A percentile compares a stretch with the other conserved stretches of the same genome.
Conservation (phyloP, 805 yeast genomes). For the Myxozyma lipomycoides region DNA sequence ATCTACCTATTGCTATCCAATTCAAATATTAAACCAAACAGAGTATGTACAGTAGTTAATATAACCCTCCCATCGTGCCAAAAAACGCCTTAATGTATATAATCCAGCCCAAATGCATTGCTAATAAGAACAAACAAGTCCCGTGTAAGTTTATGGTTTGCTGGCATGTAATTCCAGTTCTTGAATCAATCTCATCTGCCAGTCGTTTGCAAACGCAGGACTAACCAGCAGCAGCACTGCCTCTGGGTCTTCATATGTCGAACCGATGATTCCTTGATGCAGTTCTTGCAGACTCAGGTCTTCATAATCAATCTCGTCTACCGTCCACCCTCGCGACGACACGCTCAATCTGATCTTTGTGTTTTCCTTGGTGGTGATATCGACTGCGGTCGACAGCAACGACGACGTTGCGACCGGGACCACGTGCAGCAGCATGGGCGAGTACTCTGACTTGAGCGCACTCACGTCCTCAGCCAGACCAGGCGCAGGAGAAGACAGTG, state of each 20-base stretch:
- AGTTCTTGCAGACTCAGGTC: background rate
- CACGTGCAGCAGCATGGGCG: conserved; percentile 6
- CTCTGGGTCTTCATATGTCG: conserved; percentile 17
- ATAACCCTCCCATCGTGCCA: no score
- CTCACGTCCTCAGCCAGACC: conserved; percentile 6
- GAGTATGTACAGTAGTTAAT: no score
- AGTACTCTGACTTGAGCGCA: conserved; percentile 9
- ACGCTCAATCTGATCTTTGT: conserved; percentile 11
- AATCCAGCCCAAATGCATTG: no score
- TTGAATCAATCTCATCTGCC: conserved; percentile 13
- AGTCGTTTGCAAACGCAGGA: conserved; percentile 20
- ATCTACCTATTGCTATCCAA: no score
- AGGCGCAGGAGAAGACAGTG: background rate
- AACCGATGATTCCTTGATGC: conserved; percentile 6
- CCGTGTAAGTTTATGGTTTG: no score
- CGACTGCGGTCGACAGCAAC: conserved; percentile 3
- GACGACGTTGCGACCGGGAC: conserved; percentile 3
- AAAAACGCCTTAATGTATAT: no score
- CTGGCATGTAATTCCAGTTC: conserved; percentile 2
- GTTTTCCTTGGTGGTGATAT: conserved; percentile 15
- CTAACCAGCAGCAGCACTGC: conserved; percentile 10
- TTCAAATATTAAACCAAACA: no score
- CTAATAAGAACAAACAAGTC: no score
- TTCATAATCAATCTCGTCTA: conserved; percentile 3
- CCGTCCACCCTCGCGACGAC: conserved; percentile 20